Conservation (phyloP, 768 basidiomycete species). For the Bullera alba region DNA sequence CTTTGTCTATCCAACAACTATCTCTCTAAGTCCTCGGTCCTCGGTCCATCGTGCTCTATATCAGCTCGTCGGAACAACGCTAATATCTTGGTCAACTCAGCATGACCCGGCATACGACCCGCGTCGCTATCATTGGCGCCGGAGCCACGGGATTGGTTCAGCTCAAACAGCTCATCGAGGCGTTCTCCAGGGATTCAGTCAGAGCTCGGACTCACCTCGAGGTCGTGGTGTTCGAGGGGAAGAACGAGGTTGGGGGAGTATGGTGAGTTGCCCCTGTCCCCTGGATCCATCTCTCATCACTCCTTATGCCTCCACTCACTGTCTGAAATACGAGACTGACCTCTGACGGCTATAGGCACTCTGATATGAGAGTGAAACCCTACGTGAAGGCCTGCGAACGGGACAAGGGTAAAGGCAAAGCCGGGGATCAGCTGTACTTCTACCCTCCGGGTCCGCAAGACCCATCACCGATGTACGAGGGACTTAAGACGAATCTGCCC, state of each 20-base stretch:
- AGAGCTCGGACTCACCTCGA: conserved; percentile 15
- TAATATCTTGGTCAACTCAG: too few species aligned
- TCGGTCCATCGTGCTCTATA: too few species aligned
- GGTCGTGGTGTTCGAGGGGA: conserved; percentile 31
- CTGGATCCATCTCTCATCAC: background rate
- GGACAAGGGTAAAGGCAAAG: too few species aligned
- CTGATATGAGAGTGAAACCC: conserved; percentile 3
- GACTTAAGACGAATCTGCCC: conserved; percentile 39
- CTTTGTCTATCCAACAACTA: too few species aligned
- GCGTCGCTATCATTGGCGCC: conserved; percentile 39
- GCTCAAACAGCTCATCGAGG: conserved; percentile 30
- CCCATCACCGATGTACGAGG: conserved; percentile 41
- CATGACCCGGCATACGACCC: background rate
- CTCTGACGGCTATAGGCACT: conserved; percentile 2
- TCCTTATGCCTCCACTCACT: background rate
- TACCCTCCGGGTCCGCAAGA: conserved; percentile 18
- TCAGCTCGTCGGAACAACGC: too few species aligned
- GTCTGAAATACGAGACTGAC: background rate
- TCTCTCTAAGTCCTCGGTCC: too few species aligned
- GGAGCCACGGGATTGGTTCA: conserved; percentile 38
- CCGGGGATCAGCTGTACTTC: conserved; percentile 14
- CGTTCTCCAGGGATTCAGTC: conserved; percentile 18
- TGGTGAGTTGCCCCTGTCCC: conserved; percentile 28
- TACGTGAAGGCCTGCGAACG: background rate
- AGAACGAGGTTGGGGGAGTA: conserved; percentile 33